Conservation (phyloP, 257 asterid species). For the Primulina tabacum region DNA sequence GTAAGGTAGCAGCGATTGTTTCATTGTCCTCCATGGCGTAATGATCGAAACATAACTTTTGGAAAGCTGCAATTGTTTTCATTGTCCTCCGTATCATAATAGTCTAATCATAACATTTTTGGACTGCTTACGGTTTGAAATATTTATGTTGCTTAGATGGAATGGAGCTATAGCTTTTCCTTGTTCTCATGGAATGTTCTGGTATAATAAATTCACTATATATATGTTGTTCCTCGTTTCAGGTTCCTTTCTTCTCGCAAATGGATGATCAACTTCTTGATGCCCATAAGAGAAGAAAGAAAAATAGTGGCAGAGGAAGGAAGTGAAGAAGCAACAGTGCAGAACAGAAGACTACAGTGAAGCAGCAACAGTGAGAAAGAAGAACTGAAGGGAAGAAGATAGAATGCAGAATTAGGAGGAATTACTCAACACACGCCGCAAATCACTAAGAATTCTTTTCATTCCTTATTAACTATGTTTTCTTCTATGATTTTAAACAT, state of each 20-base stretch:
- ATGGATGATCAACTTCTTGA: conserved; percentile 83
- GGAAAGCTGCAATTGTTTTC: too few species aligned
- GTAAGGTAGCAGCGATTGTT: background rate
- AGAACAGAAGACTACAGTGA: too few species aligned
- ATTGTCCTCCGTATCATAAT: background rate
- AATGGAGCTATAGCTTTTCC: background rate
- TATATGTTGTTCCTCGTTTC: conserved; percentile 26
- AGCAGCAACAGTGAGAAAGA: too few species aligned
- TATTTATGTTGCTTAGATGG: background rate
- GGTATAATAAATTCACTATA: background rate
- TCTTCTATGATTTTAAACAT: too few species aligned
- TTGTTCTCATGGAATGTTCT: background rate
- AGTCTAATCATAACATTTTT: background rate
- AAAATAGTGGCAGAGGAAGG: too few species aligned
- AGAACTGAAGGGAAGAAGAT: too few species aligned
- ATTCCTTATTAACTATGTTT: too few species aligned
- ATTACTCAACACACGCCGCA: too few species aligned
- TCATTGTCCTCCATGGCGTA: background rate
- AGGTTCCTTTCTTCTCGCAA: conserved; percentile 86
- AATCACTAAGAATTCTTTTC: too few species aligned
- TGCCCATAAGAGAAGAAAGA: too few species aligned
- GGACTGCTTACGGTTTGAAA: background rate
- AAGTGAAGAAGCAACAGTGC: too few species aligned
- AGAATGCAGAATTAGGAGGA: too few species aligned
- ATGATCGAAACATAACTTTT: background rate